Evolutionary conservation across 2,329 filamentous ascomycete genomes (phyloP).

Genomic region (Neofusicoccum parvum): DNA sequence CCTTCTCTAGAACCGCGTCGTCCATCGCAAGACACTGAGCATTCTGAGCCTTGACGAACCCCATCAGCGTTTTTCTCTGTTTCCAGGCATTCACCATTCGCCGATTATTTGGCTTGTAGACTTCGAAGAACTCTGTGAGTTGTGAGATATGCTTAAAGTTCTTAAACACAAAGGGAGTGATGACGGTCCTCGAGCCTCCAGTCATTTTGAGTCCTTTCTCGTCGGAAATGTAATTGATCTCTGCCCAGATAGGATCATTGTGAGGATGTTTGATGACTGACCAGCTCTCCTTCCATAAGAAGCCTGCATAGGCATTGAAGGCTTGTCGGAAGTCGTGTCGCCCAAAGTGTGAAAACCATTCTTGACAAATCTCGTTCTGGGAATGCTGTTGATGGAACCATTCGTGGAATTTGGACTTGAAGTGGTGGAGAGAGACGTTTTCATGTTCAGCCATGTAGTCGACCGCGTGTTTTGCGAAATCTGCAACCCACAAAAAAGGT

Average conservation of each 20-base stretch:
- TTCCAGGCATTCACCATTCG: too few species aligned
- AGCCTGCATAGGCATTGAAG: conserved; percentile 62
- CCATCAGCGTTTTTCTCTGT: neutral
- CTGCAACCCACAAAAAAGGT: conserved; percentile 70
- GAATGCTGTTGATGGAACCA: conserved; percentile 59
- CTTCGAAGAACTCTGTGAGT: neutral
- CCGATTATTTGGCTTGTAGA: neutral
- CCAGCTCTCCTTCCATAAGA: conserved; percentile 66
- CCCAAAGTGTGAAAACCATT: conserved; percentile 57
- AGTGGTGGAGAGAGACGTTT: conserved; percentile 57
- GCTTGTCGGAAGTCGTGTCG: conserved; percentile 64
- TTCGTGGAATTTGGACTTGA: conserved; percentile 57
- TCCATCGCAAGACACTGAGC: neutral
- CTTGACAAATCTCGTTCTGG: conserved; percentile 44
- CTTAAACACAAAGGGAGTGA: conserved; percentile 69
- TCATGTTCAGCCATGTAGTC: conserved; percentile 58
- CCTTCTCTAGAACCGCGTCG: neutral
- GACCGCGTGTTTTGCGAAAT: conserved; percentile 71
- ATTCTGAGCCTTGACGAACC: neutral
- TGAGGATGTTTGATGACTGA: conserved; percentile 47
- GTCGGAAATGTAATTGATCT: conserved; percentile 32
- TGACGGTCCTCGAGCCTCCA: conserved; percentile 54
- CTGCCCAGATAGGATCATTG: conserved; percentile 53
- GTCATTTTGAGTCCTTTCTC: conserved; percentile 7
- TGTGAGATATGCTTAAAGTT: conserved; percentile 65